Base-by-base conservation (phyloP, 257 asterid species). In the Solanum etuberosum region DNA sequence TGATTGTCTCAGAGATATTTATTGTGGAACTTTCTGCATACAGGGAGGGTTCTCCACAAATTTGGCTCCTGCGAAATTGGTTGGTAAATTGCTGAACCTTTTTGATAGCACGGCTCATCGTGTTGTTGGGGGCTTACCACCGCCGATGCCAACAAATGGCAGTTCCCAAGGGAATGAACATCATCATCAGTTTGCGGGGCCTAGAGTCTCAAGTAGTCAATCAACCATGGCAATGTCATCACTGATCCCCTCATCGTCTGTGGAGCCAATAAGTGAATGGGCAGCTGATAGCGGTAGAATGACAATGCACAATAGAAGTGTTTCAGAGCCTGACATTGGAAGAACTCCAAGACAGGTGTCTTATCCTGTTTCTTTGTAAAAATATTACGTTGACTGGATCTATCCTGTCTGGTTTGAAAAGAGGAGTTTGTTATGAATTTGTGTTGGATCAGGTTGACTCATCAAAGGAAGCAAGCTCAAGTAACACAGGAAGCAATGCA, bases 201-300 rank as follows among this genome's bases (percentile, higher is more conserved):
- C 95, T 32, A 92, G 98, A 88, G 98, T 96, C 89, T 93, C 96
- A 16, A 83, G 93, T 88, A 97, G 99, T 89, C 99, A 97, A 88
- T 96, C 99, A 34, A 95, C 99, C 74, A 89, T 95, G 97, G 98
- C 98, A 84, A 97, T 97, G 95, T 95, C 99, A 15, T 95, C 99
- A 46, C 91, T 97, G 88, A 91, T 95, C 83, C 95, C 98, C 90
- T 93, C 98, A n/a, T 31, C 34, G 20, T 65, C 99, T 21, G 83
- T 87, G 93, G 99, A 93, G 90, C 96, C 93, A 81, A 90, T 87
- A 54, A 93, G 89, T 85, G 97, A 93, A 87, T 91, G 94, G 97
- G 90, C 95, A 65, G 85, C 93, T 88, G 92, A 92, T 89, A 86
- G 88, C 85, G 90, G 74, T 89, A 89, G 90, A 91, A 95, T 46